Base-by-base conservation (phyloP, 257 asterid genomes). In the Solanum gandarillasii region DNA sequence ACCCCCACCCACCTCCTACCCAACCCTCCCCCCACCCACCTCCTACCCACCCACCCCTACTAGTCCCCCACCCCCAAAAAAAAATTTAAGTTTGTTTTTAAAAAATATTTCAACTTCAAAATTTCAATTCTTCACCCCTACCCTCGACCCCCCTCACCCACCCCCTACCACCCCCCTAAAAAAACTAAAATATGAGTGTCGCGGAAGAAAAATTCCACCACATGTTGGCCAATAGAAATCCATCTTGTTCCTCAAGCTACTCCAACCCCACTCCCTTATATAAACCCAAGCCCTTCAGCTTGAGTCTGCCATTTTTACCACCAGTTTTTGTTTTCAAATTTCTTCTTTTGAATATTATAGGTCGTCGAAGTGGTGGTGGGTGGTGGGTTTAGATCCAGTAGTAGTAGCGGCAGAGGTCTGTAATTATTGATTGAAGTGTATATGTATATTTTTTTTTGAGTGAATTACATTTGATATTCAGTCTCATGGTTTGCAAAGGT, bases 231-330 rank as follows among this genome's bases (percentile, higher is more conserved):
- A 23, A 43, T 39, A 9, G 43, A 55, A 52, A 86, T 62, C 60
- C 62, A 14, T 25, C 84, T 87, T 87, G 84, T 70, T 83, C 87
- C 25, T 76, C 89, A 87, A 83, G 89, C 21, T 34, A 82, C 81
- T 1, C 74, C 34, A 4, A 31, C 32, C 38, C 27, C 10, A 12
- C 74, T 16, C 74, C 65, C 2, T 31, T 52, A 5, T 83, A 82
- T 83, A 87, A 81, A 31, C 10, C 12, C 38, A 14, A 25, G 23
- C 84, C 9, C 2, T 39, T 13, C 60, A 13, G 3, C 23, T 52
- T 8, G 38, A 8, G n/a, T 13, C 9, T 11, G 16, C 3, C 29
- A 18, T 7, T 31, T 73, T 43, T 10, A 32, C 39, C 21, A 6
- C 25, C 20, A 16, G 12, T 36, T 39, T 6, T 43, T 32, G 2